A percentile compares a stretch with the other conserved stretches of the same genome.
Conservation (phyloP, 139 green algal genomes). For the Mychonastes homosphaera region DNA sequence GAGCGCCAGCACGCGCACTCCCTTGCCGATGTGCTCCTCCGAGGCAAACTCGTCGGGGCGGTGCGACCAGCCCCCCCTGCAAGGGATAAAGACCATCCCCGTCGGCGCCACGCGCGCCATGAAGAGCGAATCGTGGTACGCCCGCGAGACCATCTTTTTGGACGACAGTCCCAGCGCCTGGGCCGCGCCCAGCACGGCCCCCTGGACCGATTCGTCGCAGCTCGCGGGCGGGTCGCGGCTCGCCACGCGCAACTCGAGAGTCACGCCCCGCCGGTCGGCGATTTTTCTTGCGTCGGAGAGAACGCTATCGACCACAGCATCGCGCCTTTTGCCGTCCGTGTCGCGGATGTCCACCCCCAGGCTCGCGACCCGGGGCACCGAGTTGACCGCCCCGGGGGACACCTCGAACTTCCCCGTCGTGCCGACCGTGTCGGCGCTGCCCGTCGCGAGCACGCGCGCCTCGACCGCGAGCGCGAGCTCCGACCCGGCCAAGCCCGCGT, state of each 20-base stretch:
- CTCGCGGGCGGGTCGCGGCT: conserved; percentile 85
- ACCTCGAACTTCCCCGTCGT: conserved; percentile 69
- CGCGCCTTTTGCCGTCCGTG: conserved; percentile 58
- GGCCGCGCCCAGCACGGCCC: conserved; percentile 39
- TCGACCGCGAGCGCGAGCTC: conserved; percentile 82
- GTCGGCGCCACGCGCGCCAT: conserved; percentile 81
- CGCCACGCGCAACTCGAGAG: conserved; percentile 30
- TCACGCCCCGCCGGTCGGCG: conserved; percentile 40
- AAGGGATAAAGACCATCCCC: conserved; percentile 97
- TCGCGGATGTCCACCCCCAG: conserved; percentile 79
- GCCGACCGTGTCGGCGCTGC: conserved; percentile 66
- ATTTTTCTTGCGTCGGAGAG: conserved; percentile 39
- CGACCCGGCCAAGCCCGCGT: conserved; percentile 76
- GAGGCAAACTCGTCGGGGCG: conserved; percentile 81
- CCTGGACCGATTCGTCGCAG: conserved; percentile 45
- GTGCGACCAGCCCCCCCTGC: conserved; percentile 70
- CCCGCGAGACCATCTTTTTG: conserved; percentile 74
- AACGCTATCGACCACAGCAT: conserved; percentile 55
- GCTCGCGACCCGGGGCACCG: conserved; percentile 58
- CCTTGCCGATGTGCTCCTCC: conserved; percentile 44
- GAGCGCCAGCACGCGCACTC: conserved; percentile 52
- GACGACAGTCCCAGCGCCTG: conserved; percentile 42
- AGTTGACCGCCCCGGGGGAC: conserved; percentile 81
- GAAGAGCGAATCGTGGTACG: conserved; percentile 96
- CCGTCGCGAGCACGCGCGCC: conserved; percentile 40